Evolutionary conservation across 1,284 basidiomycete genomes (phyloP).

Genomic region (Coriolopsis trogii): DNA sequence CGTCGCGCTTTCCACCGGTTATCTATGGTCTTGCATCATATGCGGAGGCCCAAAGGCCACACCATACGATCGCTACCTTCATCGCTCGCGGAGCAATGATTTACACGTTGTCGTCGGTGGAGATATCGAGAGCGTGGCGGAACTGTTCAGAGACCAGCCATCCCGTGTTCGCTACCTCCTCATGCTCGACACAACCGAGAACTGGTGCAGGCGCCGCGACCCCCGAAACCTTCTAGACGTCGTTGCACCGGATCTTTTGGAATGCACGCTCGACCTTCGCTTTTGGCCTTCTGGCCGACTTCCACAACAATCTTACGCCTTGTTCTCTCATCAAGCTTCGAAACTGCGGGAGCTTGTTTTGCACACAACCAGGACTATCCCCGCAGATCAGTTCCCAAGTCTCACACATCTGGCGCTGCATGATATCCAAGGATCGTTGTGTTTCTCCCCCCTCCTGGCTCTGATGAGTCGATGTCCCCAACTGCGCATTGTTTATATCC

Average conservation of each 20-base stretch:
- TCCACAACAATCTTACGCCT: neutral
- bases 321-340: neutral
- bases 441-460: neutral
- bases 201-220: constrained; percentile 6
- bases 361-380: constrained; percentile 1
- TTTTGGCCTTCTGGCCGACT: constrained; percentile 1
- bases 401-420: constrained; percentile 3
- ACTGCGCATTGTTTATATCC: constrained; percentile 4
- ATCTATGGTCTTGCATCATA: constrained; percentile 42
- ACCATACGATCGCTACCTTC: neutral
- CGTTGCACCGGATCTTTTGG: constrained; percentile 1
- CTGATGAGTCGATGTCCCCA: constrained; percentile 4
- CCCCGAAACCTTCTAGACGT: constrained; percentile 1
- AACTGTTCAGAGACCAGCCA: constrained; percentile 4
- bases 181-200: neutral
- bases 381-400: constrained; percentile 4
- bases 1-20: constrained; percentile 47
- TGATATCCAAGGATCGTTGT: neutral
- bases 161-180: constrained; percentile 10
- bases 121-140: constrained; percentile 1
- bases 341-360: constrained; percentile 4
- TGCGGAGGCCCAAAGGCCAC: constrained; percentile 4
- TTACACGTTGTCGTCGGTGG: constrained; percentile 27
- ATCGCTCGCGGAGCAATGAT: constrained; percentile 24
- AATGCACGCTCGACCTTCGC: constrained; percentile 6